Base-by-base conservation (phyloP, 2,329 filamentous ascomycete genomes). In the Colletotrichum salicis region DNA sequence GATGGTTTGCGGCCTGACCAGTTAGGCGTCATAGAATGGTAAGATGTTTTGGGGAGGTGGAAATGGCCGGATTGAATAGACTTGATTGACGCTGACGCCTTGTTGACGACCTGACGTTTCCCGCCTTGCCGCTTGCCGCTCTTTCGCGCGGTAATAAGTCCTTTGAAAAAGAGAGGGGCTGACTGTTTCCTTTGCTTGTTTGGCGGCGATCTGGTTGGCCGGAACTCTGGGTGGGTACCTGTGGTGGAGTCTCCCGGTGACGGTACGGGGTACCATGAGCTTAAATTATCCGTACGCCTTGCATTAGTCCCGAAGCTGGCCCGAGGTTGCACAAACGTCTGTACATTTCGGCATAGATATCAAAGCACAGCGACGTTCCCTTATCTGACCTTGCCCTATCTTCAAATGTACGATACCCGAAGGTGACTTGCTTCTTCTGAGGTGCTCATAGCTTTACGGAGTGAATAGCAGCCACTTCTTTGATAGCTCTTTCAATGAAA, bases 41-140 rank as follows among this genome's bases (percentile, higher is more conserved):
- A 64, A 63, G 64, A 58, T 60, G 52, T 52, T 33, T 56, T 56
- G 51, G 64, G 57, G 27, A 41, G 54, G 33, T 63, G 65, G 65
- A 59, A 59, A 10, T 29, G 64, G 64, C 64, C 59, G 58, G 69
- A 71, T 69, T 64, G 69, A 69, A 29, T 29, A 1, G 27, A 29
- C 27, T 55, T 67, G 68, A 60, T 31, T 65, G 27, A 70, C 67
- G 64, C 66, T 71, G 37, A 70, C 67, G 68, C 66, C 66, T 71
- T 31, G 35, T 54, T 66, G 68, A 71, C 64, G 69, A 68, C 70
- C 59, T 70, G 69, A 68, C 70, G 66, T 70, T 72, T 72, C 66
- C 66, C 70, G 66, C 70, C 70, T 57, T 64, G 66, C 70, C 65
- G 65, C 70, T 29, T 69, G 66, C 59, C 70, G 65, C 70, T 64